Evolutionary conservation across 2,329 filamentous ascomycete species (phyloP).

Genomic region (Alternaria rosae): DNA sequence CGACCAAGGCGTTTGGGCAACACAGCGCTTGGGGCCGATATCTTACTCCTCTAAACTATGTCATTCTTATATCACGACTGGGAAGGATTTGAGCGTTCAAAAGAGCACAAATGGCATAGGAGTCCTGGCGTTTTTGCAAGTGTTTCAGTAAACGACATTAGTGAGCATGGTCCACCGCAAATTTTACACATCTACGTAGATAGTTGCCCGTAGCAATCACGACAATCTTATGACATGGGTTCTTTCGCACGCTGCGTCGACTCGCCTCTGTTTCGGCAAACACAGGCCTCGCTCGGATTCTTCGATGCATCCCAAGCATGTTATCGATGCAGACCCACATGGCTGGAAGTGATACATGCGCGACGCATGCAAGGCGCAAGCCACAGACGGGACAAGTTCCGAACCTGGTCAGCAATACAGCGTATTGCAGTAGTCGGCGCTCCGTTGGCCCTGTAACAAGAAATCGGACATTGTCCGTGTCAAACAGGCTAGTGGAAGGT

Average conservation of each 20-base stretch:
- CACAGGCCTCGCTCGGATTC: background rate
- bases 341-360: conserved; percentile 10
- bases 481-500: conserved; percentile 9
- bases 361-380: conserved; percentile 14
- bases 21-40: background rate
- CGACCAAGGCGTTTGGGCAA: background rate
- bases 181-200: background rate
- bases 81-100: conserved; percentile 10
- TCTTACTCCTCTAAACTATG: background rate
- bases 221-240: conserved; percentile 1
- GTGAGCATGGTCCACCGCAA: conserved; percentile 1
- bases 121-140: conserved; percentile 7
- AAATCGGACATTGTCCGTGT: conserved; percentile 1
- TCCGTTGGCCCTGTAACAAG: conserved; percentile 2
- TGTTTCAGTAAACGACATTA: conserved; percentile 6
- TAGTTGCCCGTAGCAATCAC: background rate
- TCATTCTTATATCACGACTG: conserved; percentile 7
- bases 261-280: background rate
- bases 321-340: conserved; percentile 4
- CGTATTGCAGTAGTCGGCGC: conserved; percentile 4
- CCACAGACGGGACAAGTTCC: conserved; percentile 13
- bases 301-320: background rate
- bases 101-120: conserved; percentile 9
- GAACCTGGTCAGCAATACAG: conserved; percentile 4
- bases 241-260: background rate